Conservation (phyloP, 768 basidiomycete genomes). For the Phanerochaete sordida region DNA sequence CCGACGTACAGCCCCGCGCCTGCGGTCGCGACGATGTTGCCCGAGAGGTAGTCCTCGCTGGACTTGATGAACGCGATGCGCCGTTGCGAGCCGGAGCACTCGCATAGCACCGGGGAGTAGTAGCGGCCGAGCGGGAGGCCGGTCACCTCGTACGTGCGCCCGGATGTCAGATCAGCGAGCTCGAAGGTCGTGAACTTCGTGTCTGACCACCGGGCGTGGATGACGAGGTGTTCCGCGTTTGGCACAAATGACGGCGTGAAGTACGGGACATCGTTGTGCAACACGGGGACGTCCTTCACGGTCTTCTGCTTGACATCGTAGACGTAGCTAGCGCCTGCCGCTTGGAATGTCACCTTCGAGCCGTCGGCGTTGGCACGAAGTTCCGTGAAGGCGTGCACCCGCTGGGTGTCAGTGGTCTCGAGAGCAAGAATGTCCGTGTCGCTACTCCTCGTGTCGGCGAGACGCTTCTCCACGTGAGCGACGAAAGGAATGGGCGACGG, state of each 20-base stretch:
- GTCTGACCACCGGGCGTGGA: slow-evolving; percentile 72
- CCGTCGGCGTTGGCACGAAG: slow-evolving; percentile 56
- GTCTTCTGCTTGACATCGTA: slow-evolving; percentile 32
- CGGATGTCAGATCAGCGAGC: slow-evolving; percentile 48
- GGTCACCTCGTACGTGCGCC: slow-evolving; percentile 42
- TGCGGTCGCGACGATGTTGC: slow-evolving; percentile 62
- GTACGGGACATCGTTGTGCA: slow-evolving; percentile 43
- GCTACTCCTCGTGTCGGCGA: slow-evolving; percentile 56
- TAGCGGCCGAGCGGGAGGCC: slow-evolving; percentile 67
- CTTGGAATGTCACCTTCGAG: slow-evolving; percentile 56
- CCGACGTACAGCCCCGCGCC: slow-evolving; percentile 62
- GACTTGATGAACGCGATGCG: slow-evolving; percentile 64
- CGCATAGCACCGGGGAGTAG: slow-evolving; percentile 54
- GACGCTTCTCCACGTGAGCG: slow-evolving; percentile 58
- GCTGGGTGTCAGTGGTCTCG: slow-evolving; percentile 52
- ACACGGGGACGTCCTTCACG: slow-evolving; percentile 41
- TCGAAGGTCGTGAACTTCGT: slow-evolving; percentile 60
- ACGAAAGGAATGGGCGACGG: slow-evolving; percentile 54
- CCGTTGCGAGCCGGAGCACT: slow-evolving; percentile 37
- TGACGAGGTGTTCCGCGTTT: slow-evolving; percentile 42
- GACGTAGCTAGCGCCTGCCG: slow-evolving; percentile 56
- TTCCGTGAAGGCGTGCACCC: slow-evolving; percentile 61
- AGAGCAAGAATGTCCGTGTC: slow-evolving; percentile 48
- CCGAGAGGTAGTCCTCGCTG: slow-evolving; percentile 55
- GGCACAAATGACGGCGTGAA: slow-evolving; percentile 69